Conservation (phyloP, 2,329 filamentous ascomycete species). For the Ceratocystis eucalypticola region DNA sequence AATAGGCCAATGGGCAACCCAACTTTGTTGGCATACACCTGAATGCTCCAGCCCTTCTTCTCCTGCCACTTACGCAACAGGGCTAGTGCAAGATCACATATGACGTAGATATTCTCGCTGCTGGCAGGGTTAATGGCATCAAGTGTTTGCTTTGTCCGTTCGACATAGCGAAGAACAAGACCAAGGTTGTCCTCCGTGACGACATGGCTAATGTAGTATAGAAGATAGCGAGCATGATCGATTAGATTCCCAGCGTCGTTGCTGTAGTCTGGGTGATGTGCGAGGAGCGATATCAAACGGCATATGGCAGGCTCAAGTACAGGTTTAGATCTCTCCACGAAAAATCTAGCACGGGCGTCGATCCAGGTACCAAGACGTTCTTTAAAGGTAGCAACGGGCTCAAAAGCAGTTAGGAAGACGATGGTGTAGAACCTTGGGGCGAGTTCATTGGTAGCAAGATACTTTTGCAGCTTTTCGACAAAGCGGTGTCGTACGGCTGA, state of each 20-base stretch:
- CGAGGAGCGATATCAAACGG: constrained; percentile 72
- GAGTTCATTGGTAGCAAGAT: constrained; percentile 60
- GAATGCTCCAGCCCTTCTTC: constrained; percentile 70
- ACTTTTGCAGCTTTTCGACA: constrained; percentile 77
- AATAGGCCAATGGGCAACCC: constrained; percentile 71
- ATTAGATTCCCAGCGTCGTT: constrained; percentile 51
- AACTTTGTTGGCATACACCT: constrained; percentile 69
- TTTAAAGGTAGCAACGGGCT: constrained; percentile 62
- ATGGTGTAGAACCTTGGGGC: constrained; percentile 73
- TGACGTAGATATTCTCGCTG: constrained; percentile 66
- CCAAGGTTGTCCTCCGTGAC: constrained; percentile 78
- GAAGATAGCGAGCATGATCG: constrained; percentile 75
- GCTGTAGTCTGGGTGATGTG: constrained; percentile 85
- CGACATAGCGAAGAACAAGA: constrained; percentile 80
- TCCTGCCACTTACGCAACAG: constrained; percentile 79
- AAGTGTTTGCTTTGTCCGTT: constrained; percentile 78
- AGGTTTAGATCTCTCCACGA: constrained; percentile 44
- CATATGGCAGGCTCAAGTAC: constrained; percentile 71
- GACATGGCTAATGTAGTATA: constrained; percentile 75
- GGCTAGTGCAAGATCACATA: constrained; percentile 76
- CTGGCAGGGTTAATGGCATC: constrained; percentile 58
- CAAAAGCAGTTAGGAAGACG: constrained; percentile 81
- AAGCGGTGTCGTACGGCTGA: constrained; percentile 65
- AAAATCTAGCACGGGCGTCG: constrained; percentile 59
- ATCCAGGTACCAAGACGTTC: constrained; percentile 77